phyloP scores from a whole-genome alignment of 305 asterid genomes.

The Nicotiana rustica region DNA sequence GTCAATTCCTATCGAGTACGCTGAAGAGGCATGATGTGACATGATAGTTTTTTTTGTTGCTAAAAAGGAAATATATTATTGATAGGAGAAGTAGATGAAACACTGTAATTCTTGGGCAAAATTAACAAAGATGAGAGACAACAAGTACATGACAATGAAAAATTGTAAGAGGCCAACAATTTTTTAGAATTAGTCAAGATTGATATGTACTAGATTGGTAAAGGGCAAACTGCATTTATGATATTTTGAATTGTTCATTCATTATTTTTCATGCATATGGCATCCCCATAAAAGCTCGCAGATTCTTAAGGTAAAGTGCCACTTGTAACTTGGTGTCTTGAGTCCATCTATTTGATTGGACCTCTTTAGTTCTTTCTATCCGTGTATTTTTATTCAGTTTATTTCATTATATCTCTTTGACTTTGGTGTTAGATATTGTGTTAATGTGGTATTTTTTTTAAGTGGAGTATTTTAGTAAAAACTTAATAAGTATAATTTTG shows the following conservation, averaged over 20 bases:
- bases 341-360: no score
- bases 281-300: not conserved
- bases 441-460: no score
- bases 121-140: not conserved
- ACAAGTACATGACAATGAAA: not conserved
- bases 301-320: not conserved
- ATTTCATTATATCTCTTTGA: not conserved
- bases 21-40: not conserved
- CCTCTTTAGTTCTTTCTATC: not conserved
- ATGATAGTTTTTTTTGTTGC: not conserved
- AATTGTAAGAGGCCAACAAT: not conserved
- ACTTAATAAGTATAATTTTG: no score
- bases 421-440: not conserved
- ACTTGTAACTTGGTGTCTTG: no score
- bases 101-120: not conserved
- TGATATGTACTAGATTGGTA: not conserved
- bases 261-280: not conserved
- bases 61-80: no score
- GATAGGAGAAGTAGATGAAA: no score
- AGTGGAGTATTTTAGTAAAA: no score
- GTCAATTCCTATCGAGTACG: not conserved
- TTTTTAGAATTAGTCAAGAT: not conserved
- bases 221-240: not conserved
- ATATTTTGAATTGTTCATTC: not conserved
- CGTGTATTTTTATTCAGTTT: not conserved